phyloP scores from a whole-genome alignment of 257 asterid species.

The Ajuga chamaepitys region DNA sequence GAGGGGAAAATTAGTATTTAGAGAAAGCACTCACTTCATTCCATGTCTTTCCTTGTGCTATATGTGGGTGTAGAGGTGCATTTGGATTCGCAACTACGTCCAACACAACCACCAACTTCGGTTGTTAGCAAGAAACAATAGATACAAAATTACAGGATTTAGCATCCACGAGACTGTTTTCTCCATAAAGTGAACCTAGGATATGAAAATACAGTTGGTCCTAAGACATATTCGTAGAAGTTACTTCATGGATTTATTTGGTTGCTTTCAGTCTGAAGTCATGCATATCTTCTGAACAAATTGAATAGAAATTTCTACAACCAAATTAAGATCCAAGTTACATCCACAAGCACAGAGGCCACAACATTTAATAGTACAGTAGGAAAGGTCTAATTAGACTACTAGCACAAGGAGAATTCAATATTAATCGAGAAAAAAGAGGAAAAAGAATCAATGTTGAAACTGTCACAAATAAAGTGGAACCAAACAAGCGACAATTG shows the following conservation, averaged over 20 bases:
- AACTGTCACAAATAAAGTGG: neutral
- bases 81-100: too few species aligned
- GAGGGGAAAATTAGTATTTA: too few species aligned
- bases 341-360: neutral
- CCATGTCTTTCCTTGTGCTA: too few species aligned
- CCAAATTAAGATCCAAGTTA: neutral
- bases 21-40: too few species aligned
- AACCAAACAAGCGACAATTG: too few species aligned
- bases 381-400: neutral
- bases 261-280: neutral
- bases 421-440: neutral
- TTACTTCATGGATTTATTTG: neutral
- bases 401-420: constrained; percentile 5
- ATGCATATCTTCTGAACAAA: neutral
- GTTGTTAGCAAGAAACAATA: too few species aligned
- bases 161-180: too few species aligned
- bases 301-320: neutral
- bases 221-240: neutral
- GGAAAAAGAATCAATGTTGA: constrained; percentile 2
- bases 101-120: too few species aligned
- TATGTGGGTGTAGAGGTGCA: too few species aligned
- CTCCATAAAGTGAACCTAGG: too few species aligned
- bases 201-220: too few species aligned
- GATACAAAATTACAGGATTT: too few species aligned
- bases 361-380: neutral